Base-by-base conservation (phyloP, 345 rosid species). In the Eucalyptus paniculata region DNA sequence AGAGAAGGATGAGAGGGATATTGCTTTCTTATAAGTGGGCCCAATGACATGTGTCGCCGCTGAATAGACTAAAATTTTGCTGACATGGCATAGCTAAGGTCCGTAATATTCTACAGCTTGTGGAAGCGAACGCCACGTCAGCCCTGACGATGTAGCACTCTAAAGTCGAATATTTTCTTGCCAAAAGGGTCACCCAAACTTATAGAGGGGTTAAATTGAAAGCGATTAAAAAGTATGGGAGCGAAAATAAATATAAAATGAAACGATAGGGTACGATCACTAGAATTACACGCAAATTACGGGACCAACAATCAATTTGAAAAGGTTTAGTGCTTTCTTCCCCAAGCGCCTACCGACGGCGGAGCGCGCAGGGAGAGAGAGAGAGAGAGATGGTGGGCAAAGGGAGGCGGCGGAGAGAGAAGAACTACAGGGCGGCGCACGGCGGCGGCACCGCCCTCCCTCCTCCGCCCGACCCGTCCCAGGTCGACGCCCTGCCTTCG, bases 351-450 rank as follows among this genome's bases (percentile, higher is more conserved):
- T 19, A 0, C 82, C 82, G 82, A 37, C 82, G 82, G 82, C 82
- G 12, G 82, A 37, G 82, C 26, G 82, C 82, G 4, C 28, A 77
- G 69, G 18, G 88, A 9, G 42, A 89, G 16, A 54, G 19, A 54
- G 60, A 87, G 24, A 51, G 60, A 90, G 91, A 87, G 91, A 97
- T 97, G 99, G 98, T 95, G 89, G 96, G 97, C 62, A 97, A 97
- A 92, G 99, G 98, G 54, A 93, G 91, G 90, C 94, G 90, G 86
- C 93, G 99, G 87, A 93, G 99, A 93, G 98, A 96, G 92, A 97
- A 95, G 92, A 97, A 97, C 91, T 97, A 94, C 92, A 83, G 87
- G 88, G 97, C 97, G 26, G 98, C 97, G 30, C 99, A 97, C 90
- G 98, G 99, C 77, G 96, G 96, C 32, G 89, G 92, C 89, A 89